phyloP scores from a whole-genome alignment of 495 filamentous ascomycete genomes.

The Cudoniella acicularis region DNA sequence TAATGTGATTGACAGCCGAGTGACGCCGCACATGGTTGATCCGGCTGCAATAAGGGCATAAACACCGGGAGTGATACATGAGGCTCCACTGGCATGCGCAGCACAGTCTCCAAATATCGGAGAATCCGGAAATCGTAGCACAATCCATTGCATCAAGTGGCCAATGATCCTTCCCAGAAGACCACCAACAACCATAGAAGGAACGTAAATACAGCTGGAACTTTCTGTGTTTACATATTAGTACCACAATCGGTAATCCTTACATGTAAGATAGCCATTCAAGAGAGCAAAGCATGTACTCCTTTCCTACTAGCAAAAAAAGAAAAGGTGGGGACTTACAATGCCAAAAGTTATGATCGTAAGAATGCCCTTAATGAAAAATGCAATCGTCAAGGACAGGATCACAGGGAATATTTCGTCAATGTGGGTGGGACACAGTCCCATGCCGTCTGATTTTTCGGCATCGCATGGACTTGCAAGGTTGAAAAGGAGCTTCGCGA shows the following conservation, averaged over 20 bases:
- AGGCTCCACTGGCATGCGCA: slow-evolving; percentile 60
- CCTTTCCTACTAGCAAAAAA: no score
- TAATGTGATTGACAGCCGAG: slow-evolving; percentile 86
- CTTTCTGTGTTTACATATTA: slow-evolving; percentile 49
- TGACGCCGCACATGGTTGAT: slow-evolving; percentile 97
- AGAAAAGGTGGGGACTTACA: slow-evolving; percentile 26
- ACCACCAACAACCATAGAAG: slow-evolving; percentile 96
- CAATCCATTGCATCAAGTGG: slow-evolving; percentile 79
- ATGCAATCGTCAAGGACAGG: slow-evolving; percentile 65
- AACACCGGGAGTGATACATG: slow-evolving; percentile 92
- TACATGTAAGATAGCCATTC: no score
- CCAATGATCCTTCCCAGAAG: slow-evolving; percentile 87
- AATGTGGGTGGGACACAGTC: slow-evolving; percentile 69
- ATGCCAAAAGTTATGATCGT: slow-evolving; percentile 90
- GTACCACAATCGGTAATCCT: not conserved
- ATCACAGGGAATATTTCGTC: slow-evolving; percentile 74
- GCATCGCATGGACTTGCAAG: slow-evolving; percentile 77
- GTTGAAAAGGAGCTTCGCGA: slow-evolving; percentile 87
- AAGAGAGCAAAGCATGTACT: not conserved
- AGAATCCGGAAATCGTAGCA: slow-evolving; percentile 66
- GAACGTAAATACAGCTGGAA: slow-evolving; percentile 95
- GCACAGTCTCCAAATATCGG: slow-evolving; percentile 72
- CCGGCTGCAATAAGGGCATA: slow-evolving; percentile 95
- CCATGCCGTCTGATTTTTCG: slow-evolving; percentile 57
- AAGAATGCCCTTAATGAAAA: slow-evolving; percentile 84